phyloP scores from a whole-genome alignment of 345 rosid species.

The Lumnitzera racemosa region DNA sequence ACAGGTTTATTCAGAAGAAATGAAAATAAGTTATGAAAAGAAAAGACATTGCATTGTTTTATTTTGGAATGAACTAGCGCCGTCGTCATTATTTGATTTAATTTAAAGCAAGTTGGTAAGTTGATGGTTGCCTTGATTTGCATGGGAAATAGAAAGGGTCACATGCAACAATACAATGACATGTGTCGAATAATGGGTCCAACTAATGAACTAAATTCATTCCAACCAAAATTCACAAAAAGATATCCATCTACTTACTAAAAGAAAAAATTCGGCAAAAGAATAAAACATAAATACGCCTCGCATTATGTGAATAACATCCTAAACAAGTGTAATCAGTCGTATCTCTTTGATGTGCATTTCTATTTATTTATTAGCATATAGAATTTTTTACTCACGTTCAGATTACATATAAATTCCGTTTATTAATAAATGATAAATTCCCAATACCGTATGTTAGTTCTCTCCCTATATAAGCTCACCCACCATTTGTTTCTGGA shows the following conservation, averaged over 20 bases:
- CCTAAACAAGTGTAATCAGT: no score
- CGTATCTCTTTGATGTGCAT: no score
- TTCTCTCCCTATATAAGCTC: conserved; percentile 33
- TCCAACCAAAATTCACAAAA: conserved; percentile 33
- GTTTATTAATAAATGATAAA: no score
- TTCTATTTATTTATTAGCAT: no score
- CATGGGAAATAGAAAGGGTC: conserved; percentile 5
- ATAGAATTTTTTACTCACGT: no score
- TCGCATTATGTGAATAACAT: conserved; percentile 16
- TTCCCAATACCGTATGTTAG: no score
- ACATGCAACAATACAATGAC: conserved; percentile 27
- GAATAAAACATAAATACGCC: conserved; percentile 23
- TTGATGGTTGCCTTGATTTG: conserved; percentile 5
- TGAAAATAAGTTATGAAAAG: no score
- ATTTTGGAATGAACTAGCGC: neutral
- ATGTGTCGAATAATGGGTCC: conserved; percentile 17
- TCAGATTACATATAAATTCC: no score
- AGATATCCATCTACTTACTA: conserved; percentile 1
- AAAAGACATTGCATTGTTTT: no score
- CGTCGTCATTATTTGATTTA: neutral
- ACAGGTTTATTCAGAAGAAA: no score
- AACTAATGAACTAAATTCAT: conserved; percentile 7
- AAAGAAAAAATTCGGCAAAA: conserved; percentile 11
- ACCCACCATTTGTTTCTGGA: conserved; percentile 12
- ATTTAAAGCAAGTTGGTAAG: neutral